Base-by-base conservation (phyloP, 495 filamentous ascomycete genomes). In the Penicillium cinerascens region DNA sequence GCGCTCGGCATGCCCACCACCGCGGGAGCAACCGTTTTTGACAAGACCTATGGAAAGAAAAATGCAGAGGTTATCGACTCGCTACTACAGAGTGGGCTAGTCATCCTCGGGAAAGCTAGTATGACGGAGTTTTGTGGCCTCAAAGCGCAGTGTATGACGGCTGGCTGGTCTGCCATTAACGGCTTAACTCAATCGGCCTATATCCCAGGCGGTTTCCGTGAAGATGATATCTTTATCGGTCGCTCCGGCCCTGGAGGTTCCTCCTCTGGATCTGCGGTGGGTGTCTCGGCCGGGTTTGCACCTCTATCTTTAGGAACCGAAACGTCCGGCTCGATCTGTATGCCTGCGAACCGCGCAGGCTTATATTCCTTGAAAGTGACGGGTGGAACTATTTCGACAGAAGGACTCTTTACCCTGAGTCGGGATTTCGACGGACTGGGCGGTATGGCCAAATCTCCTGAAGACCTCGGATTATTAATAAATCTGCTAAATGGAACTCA, bases 401-500 rank as follows among this genome's bases (percentile, higher is more conserved):
- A 4, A 3, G 35, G 35, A 13, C 10, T 16, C 4, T 37, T 3
- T 3, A 11, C 10, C 11, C 4, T 37, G n/a, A 13, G 4, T 3
- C 3, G 3, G 35, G 3, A 3, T 3, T 37, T 37, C n/a, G 35
- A 37, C n/a, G 10, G 10, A 5, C 10, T 13, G 10, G 35, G 35
- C 10, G 4, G 4, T 16, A 37, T 37, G 35, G 35, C 35, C 35
- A 37, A 37, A 16, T 37, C 35, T 3, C 4, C 35, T 11, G 35
- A 3, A 3, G 35, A 37, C 35, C 11, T 37, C 58, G 53, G 54
- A 6, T 18, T 45, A 10, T 53, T 54, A 18, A 47, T 21, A 45
- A 43, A 60, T 3, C 76, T 75, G 25, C 73, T 26, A 3, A 7
- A 26, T 26, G 3, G 25, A 26, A 26, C 25, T 26, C 25, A n/a